Percentiles rank a stretch among this genome's conserved stretches.
These are phyloP conservation scores for Venturia aucupariae DNA, from an alignment of 2,329 filamentous ascomycete species.

Conservation along the genomic window DNA sequence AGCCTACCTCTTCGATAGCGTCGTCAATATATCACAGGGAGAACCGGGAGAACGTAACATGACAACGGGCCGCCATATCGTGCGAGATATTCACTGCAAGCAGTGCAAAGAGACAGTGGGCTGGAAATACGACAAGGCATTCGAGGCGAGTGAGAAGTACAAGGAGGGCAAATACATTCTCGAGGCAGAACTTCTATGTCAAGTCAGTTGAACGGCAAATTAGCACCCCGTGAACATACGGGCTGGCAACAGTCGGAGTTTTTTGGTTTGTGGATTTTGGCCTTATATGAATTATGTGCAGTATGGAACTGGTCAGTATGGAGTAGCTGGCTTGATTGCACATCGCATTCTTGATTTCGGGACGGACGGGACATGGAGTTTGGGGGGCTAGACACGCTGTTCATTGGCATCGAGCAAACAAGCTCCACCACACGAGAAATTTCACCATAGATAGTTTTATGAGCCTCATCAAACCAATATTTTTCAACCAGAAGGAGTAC, in stretches of 20 bases:
- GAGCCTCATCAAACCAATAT: background rate
- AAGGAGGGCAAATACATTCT: constrained; percentile 98
- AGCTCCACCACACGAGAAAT: background rate
- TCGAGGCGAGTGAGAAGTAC: constrained; percentile 86
- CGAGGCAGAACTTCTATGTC: constrained; percentile 80
- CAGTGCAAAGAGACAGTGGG: constrained; percentile 90
- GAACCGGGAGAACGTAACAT: constrained; percentile 92
- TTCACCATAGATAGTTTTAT: background rate
- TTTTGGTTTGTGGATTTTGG: background rate
- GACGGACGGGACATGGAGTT: background rate
- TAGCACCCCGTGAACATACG: background rate
- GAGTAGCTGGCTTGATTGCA: background rate
- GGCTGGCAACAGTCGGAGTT: background rate
- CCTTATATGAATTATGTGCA: background rate
- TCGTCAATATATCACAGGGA: constrained; percentile 80
- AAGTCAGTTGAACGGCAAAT: constrained; percentile 44
- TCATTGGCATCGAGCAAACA: background rate
- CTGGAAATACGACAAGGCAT: constrained; percentile 99
- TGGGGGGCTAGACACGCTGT: background rate
- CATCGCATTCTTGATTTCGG: background rate
- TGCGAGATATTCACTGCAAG: constrained; percentile 83
- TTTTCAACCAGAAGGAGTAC: background rate
- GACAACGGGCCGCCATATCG: constrained; percentile 92
- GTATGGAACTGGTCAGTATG: background rate
- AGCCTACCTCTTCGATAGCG: constrained; percentile 88